Percentiles rank a stretch among this genome's conserved stretches.
Evolutionary conservation across 177 flowering plant species (phyloP).

Genomic region (Vitis hybrid): DNA sequence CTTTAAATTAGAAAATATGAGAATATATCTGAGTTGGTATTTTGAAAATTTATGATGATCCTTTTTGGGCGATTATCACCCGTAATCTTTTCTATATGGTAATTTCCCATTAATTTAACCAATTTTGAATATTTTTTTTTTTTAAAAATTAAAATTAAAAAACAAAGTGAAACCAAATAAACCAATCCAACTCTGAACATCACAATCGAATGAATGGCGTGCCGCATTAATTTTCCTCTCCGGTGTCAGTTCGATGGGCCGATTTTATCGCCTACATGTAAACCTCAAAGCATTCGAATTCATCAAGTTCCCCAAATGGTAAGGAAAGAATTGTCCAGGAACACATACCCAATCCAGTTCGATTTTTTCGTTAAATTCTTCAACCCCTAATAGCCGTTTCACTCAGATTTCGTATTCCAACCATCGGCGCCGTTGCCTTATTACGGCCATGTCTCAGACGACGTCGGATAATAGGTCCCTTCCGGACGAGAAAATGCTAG

Average conservation of each 20-base stretch:
- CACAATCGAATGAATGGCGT: constrained; percentile 21
- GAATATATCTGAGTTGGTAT: too few species aligned
- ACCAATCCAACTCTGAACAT: not conserved
- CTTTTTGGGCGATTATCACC: too few species aligned
- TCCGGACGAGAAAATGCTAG: constrained; percentile 62
- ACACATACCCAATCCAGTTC: too few species aligned
- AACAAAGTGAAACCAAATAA: too few species aligned
- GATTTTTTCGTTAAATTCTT: not conserved
- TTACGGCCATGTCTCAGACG: constrained; percentile 35
- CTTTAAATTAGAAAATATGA: too few species aligned
- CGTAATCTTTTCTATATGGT: too few species aligned
- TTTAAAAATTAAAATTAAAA: too few species aligned
- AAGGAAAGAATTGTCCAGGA: constrained; percentile 7
- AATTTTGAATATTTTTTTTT: too few species aligned
- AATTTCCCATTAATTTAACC: too few species aligned
- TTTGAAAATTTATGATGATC: too few species aligned
- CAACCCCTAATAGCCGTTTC: not conserved
- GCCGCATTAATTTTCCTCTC: constrained; percentile 15
- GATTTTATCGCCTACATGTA: constrained; percentile 20
- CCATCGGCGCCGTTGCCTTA: constrained; percentile 18
- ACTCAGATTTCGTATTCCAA: constrained; percentile 18
- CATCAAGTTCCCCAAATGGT: not conserved
- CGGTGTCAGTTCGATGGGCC: constrained; percentile 26
- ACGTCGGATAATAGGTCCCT: constrained; percentile 36
- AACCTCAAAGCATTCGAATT: constrained; percentile 3